Percentiles rank a stretch among this genome's conserved stretches.
Conservation (phyloP, 768 basidiomycete species). For the Rhodotorula taiwanensis region DNA sequence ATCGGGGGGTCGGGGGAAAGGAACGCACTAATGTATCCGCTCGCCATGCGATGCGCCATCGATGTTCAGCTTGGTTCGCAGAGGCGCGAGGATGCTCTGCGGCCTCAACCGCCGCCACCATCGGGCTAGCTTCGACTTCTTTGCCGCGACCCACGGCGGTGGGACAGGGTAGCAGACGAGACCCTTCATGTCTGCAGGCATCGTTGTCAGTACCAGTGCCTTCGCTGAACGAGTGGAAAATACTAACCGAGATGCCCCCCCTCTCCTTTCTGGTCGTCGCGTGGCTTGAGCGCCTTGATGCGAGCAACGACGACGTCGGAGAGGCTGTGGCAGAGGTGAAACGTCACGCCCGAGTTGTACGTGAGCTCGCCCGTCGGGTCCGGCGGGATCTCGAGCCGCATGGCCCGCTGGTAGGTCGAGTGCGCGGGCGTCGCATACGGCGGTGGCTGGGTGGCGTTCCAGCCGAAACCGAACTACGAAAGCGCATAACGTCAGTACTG, state of each 20-base stretch:
- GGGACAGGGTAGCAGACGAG: neutral
- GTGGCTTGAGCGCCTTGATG: neutral
- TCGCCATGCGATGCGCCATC: slow-evolving; percentile 9
- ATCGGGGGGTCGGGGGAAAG: too few species aligned
- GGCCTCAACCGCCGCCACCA: neutral
- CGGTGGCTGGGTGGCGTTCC: neutral
- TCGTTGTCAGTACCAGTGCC: too few species aligned
- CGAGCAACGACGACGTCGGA: neutral
- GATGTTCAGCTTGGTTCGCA: neutral
- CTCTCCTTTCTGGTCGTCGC: neutral
- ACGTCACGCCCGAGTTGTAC: neutral
- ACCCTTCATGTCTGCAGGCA: slow-evolving; percentile 11
- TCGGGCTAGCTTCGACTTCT: neutral
- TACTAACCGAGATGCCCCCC: neutral
- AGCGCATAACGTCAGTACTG: neutral
- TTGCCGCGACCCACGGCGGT: neutral
- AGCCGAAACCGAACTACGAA: neutral
- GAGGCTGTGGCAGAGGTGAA: slow-evolving; percentile 2
- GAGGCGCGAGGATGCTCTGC: neutral
- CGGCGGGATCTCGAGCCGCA: neutral
- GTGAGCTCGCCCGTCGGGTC: too few species aligned
- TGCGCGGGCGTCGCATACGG: neutral
- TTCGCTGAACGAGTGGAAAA: neutral
- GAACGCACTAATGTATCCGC: neutral
- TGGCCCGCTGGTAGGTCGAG: neutral